Base-by-base conservation (phyloP, 1,139 yeast species). In the Barnettozyma hawaiiensis region DNA sequence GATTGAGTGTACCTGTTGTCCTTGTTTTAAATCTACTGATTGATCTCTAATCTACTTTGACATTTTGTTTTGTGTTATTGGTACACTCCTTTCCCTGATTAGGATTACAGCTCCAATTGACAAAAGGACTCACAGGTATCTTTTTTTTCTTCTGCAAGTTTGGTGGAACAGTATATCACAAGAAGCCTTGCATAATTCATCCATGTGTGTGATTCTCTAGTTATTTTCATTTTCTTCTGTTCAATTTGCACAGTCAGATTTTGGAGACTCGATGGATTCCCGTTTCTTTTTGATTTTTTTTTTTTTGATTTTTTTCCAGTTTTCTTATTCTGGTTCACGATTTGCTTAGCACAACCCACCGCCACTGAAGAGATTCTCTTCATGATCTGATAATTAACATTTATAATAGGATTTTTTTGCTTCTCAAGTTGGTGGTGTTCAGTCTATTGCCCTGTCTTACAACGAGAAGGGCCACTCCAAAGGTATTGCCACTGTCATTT, bases 391-490 rank as follows among this genome's bases (percentile, higher is more conserved):
- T 22, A 29, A 41, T 40, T 47, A 43, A 48, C 49, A 40, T 31
- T 44, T 32, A n/a, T 23, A 15, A 42, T 71, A 87, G 96, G 96
- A 87, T 67, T 92, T 87, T 67, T 89, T 92, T 67, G 76, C 81
- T 60, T 75, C 85, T 47, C 89, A 85, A 67, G 78, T 92, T 57
- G 98, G 98, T 55, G 87, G 90, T 53, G 87, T 92, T 55, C 71
- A 71, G 52, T 73, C 74, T 51, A 81, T 86, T 60, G 72, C 78
- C 45, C 75, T 90, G 59, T 75, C 83, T 52, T 92, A 85, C 73
- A 87, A 86, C 63, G 87, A 84, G 66, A 81, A 76, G 62, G 98
- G 98, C 42, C 81, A 79, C 65, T 87, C 95, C 53, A 85, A 85
- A 54, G 98, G 98, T 65, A 78, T 80, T 68, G 96, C 96, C 48